These are phyloP conservation scores for Umbelopsis isabellina DNA, from an alignment of 192 early-diverging fungal species.

Conservation along the genomic window DNA sequence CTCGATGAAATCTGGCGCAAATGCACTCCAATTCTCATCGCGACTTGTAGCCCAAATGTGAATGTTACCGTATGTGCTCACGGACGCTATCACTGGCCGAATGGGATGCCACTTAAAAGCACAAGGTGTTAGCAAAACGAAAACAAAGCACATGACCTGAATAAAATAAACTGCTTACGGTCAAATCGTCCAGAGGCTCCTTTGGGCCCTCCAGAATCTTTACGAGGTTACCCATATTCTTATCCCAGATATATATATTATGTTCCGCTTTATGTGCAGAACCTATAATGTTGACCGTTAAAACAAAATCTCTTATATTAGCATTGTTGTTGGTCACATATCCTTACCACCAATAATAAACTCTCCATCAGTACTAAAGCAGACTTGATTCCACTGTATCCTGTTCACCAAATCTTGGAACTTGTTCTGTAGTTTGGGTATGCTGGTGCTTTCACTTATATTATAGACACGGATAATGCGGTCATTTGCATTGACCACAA, in stretches of 20 bases:
- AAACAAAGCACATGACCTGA: background rate
- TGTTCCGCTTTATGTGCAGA: conserved; percentile 87
- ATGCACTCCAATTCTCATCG: conserved; percentile 90
- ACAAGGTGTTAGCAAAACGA: background rate
- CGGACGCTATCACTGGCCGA: conserved; percentile 80
- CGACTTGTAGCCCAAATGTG: conserved; percentile 84
- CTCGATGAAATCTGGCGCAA: conserved; percentile 92
- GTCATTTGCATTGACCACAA: conserved; percentile 82
- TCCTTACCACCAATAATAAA: conserved; percentile 82
- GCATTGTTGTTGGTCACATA: background rate
- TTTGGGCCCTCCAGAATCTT: conserved; percentile 92
- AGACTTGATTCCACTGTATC: conserved; percentile 86
- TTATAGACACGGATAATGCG: conserved; percentile 76
- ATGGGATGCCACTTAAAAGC: conserved; percentile 80
- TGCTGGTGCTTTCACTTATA: conserved; percentile 43
- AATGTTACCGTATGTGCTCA: conserved; percentile 81
- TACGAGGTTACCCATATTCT: conserved; percentile 75
- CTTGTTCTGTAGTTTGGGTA: conserved; percentile 62
- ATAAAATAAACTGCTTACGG: conserved; percentile 45
- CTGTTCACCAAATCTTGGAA: conserved; percentile 92
- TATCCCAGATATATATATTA: conserved; percentile 96
- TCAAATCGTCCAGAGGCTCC: conserved; percentile 79
- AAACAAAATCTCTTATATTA: background rate
- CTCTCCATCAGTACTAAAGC: conserved; percentile 88
- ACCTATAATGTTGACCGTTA: conserved; percentile 40